Evolutionary conservation across 1,284 basidiomycete genomes (phyloP).

Genomic region (Ganoderma resinaceum): DNA sequence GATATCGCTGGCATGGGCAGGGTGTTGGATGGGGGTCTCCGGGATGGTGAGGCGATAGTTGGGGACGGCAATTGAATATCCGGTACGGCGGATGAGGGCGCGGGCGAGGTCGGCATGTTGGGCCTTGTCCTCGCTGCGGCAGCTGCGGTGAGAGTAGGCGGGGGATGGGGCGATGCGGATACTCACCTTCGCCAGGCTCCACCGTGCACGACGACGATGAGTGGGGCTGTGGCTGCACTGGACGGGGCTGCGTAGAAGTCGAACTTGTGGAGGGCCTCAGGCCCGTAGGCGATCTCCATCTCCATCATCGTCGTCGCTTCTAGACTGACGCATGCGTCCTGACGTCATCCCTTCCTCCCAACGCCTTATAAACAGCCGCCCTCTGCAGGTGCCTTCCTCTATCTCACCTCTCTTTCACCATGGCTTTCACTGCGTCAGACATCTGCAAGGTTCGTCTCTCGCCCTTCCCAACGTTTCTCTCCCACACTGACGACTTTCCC

Average conservation of each 20-base stretch:
- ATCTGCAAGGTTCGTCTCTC: conserved; percentile 67
- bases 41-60: conserved; percentile 75
- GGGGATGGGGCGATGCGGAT: conserved; percentile 5
- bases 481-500: neutral
- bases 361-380: conserved; percentile 25
- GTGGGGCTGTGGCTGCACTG: conserved; percentile 29
- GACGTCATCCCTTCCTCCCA: conserved; percentile 26
- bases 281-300: conserved; percentile 54
- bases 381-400: conserved; percentile 6
- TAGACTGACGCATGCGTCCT: conserved; percentile 14
- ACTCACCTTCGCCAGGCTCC: conserved; percentile 81
- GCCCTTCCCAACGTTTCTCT: conserved; percentile 1
- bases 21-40: conserved; percentile 59
- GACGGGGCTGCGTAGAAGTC: conserved; percentile 51
- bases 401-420: conserved; percentile 41
- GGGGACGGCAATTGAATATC: conserved; percentile 67
- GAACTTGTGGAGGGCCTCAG: conserved; percentile 46
- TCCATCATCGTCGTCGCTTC: conserved; percentile 37
- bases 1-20: conserved; percentile 72
- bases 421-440: conserved; percentile 78
- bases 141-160: conserved; percentile 8
- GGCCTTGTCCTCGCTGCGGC: conserved; percentile 71
- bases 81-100: conserved; percentile 54
- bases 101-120: conserved; percentile 62
- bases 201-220: conserved; percentile 67